phyloP scores from a whole-genome alignment of 495 filamentous ascomycete genomes.

The Aspergillus wentii region DNA sequence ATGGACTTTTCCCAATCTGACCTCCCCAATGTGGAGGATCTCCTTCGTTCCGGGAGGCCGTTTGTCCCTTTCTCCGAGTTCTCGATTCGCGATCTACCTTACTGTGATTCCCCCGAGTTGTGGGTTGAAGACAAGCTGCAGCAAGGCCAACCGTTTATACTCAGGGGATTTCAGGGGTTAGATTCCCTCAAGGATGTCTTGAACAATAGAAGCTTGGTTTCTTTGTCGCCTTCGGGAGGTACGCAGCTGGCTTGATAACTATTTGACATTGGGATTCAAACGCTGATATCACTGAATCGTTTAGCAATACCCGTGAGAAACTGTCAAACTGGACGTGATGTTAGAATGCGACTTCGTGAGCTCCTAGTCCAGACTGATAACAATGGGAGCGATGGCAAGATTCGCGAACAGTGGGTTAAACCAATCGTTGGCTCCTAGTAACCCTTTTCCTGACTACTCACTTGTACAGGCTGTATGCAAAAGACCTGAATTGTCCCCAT shows the following conservation, averaged over 20 bases:
- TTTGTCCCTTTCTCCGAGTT: conserved; percentile 21
- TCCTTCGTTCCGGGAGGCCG: conserved; percentile 8
- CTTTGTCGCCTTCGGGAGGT: conserved; percentile 13
- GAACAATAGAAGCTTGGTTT: conserved; percentile 8
- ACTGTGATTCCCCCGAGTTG: conserved; percentile 1
- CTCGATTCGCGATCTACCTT: conserved; percentile 3
- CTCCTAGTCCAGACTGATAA: conserved; percentile 4
- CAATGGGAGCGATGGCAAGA: neutral
- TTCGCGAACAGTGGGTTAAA: conserved; percentile 8
- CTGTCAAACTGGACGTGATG: conserved; percentile 14
- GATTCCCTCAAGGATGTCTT: conserved; percentile 3
- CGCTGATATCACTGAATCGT: too few relatives aligned
- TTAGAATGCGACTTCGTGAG: conserved; percentile 12
- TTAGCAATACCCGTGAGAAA: conserved; percentile 14
- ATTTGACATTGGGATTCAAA: too few relatives aligned
- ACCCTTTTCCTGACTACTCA: neutral
- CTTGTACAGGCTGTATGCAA: conserved; percentile 14
- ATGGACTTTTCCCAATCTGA: conserved; percentile 9
- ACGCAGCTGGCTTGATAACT: too few relatives aligned
- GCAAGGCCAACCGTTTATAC: conserved; percentile 12
- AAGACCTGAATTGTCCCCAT: conserved; percentile 14
- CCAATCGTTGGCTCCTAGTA: neutral
- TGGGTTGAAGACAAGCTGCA: conserved; percentile 10
- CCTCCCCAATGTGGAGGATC: conserved; percentile 5
- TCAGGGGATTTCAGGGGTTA: conserved; percentile 9